Evolutionary conservation across 495 filamentous ascomycete species (phyloP).

Genomic region (Jackrogersella minutella): DNA sequence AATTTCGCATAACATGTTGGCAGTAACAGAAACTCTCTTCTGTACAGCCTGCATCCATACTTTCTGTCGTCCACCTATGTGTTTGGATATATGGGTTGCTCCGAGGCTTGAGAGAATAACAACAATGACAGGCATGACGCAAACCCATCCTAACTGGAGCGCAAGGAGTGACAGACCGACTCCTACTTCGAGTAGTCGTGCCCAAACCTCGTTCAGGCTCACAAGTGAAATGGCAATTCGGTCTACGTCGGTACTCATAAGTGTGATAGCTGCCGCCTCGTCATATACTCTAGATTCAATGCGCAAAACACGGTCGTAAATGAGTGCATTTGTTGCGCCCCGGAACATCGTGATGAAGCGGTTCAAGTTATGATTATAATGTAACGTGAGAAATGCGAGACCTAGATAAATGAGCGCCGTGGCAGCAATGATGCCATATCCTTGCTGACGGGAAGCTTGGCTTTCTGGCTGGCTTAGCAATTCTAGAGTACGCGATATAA

Average conservation of each 20-base stretch:
- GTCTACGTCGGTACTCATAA: not conserved
- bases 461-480: not conserved
- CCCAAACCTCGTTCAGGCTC: constrained; percentile 1
- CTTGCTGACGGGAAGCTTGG: not conserved
- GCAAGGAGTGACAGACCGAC: not conserved
- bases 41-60: not conserved
- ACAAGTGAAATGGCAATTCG: not conserved
- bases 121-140: not conserved
- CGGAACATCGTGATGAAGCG: not conserved
- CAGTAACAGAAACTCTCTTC: not conserved
- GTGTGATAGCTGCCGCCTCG: not conserved
- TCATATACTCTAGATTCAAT: not conserved
- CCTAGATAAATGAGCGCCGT: not conserved
- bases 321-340: not conserved
- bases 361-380: not conserved
- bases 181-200: not conserved
- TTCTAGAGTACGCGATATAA: not conserved
- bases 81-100: not conserved
- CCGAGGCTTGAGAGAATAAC: not conserved
- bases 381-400: not conserved
- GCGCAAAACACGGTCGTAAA: not conserved
- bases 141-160: not conserved
- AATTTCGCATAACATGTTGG: not conserved
- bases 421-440: not conserved
- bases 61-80: not conserved